Base-by-base conservation (phyloP, 176 grass and related monocot genomes). In the Saccharum officinarum region DNA sequence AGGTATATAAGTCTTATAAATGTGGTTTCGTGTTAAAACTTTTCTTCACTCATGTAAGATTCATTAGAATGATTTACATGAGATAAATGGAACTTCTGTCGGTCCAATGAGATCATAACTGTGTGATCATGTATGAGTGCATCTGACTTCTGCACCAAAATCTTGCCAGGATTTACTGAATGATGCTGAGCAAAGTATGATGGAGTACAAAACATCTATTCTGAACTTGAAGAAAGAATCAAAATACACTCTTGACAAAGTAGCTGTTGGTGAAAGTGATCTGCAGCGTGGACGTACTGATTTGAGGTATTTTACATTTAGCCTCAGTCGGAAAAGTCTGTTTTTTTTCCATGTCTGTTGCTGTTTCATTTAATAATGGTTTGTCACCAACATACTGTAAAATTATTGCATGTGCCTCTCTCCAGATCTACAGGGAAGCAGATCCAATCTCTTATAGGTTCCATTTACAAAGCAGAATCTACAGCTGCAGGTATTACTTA, bases 381-480 rank as follows among this genome's bases (percentile, higher is more conserved):
- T 77, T 78, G 20, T 84, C 18, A 63, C 39, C 20, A n/a, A 22
- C 33, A 36, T 83, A 22, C 16, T 75, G 16, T 72, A 55, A 78
- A 72, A 12, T 65, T 37, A 67, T 38, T 86, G 47, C 18, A 57
- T 12, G 34, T 73, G 70, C 17, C 37, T 76, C 83, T 81, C 57
- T 82, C 50, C 67, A 98, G 96, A 83, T 90, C 93, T 75, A 84
- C 96, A 82, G 96, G 96, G 81, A 89, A 90, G 50, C 91, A 98
- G 82, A 94, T 98, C 82, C 97, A 87, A 50, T 80, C 86, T 57
- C 91, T 98, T 84, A 75, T 90, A 79, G 81, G 92, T 41, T 95
- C 93, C 75, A 94, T 95, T 66, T 87, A 89, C 84, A 95, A 94
- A 87, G 84, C 92, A 63, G 97, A 95, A 91, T 90, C 97, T 16